Conservation (phyloP, 2,329 filamentous ascomycete species). For the Colletotrichum lindemuthianum region DNA sequence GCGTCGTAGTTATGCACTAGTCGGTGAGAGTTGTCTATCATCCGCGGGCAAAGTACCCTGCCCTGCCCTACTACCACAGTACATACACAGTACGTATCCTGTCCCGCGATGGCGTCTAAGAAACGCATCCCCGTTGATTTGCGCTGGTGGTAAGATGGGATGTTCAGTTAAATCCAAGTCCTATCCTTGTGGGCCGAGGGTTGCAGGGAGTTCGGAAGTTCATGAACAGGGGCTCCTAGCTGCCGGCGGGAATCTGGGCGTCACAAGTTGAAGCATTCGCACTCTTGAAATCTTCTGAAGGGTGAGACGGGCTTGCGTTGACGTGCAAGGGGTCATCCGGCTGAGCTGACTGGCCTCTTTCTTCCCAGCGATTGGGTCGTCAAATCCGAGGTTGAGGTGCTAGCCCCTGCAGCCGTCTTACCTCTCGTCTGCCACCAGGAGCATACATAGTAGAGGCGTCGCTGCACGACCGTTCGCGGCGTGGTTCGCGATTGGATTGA, state of each 20-base stretch:
- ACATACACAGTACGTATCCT: too few species aligned
- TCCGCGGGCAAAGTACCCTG: too few species aligned
- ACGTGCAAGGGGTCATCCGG: background rate
- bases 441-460: background rate
- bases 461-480: conserved; percentile 16
- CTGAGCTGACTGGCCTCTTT: background rate
- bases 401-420: conserved; percentile 15
- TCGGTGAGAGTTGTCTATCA: background rate
- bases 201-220: conserved; percentile 22
- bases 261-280: background rate
- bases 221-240: conserved; percentile 20
- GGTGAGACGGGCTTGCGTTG: conserved; percentile 6
- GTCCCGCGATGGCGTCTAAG: background rate
- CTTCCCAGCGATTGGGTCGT: conserved; percentile 10
- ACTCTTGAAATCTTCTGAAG: conserved; percentile 1
- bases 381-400: conserved; percentile 8
- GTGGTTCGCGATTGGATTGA: conserved; percentile 28
- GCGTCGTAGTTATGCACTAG: background rate
- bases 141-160: background rate
- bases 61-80: too few species aligned
- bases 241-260: conserved; percentile 19
- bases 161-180: conserved; percentile 18
- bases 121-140: conserved; percentile 22
- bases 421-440: background rate
- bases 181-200: conserved; percentile 13